Base-by-base conservation (phyloP, 129 eudicot species). In the Dittrichia graveolens region DNA sequence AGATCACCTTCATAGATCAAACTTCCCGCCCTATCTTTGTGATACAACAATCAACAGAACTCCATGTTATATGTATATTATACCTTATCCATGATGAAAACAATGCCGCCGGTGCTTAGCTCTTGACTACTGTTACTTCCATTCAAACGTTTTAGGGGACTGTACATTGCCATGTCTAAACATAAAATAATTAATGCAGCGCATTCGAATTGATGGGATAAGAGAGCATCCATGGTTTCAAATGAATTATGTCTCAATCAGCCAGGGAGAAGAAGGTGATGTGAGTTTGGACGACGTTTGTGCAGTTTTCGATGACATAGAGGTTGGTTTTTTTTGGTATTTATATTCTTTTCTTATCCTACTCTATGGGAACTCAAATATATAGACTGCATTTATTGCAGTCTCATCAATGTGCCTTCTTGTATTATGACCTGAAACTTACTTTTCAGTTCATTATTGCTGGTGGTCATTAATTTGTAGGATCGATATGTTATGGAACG, bases 221-320 rank as follows among this genome's bases (percentile, higher is more conserved):
- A 83, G 81, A 61, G 75, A 63, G 41, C 91, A 95, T 77, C 89
- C 94, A 37, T 95, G 99, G 97, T 95, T 95, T 76, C 80, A 9
- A 58, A 81, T 71, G 80, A 88, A 81, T 73, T 95, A 95, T 71
- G 79, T 78, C 69, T 73, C 91, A 80, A 79, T 80, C 24, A 74
- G 81, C 67, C 85, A 83, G 45, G 83, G 81, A 15, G 94, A 84
- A 76, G 99, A 88, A 65, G 85, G 85, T 75, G 94, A 77, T 71
- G 97, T 91, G 82, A 88, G 78, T 80, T 81, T 90, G 83, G 99
- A 95, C 50, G 99, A 95, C 78, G 87, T 95, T 37, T 82, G 81
- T 76, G 99, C 97, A 59, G 99, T 90, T 77, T 95, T 95, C 34
- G 91, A 90, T 67, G 97, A 86, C 76, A 86, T 95, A 75, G 90